These are phyloP conservation scores for Halophytophthora polymorphica DNA, from an alignment of 352 stramenopile genomes.

Conservation along the genomic window DNA sequence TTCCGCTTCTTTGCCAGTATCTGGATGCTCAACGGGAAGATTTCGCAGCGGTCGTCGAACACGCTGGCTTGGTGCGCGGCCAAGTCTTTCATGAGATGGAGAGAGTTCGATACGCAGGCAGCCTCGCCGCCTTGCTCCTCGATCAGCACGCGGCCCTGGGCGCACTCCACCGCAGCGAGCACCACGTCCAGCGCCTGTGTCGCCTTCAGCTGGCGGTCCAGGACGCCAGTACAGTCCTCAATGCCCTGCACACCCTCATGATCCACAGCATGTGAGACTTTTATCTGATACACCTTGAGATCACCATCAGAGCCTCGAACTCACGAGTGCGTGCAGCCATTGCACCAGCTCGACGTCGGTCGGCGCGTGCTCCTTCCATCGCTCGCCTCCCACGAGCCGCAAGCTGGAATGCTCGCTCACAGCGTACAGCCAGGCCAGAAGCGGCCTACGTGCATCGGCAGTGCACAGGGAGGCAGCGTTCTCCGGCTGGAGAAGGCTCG, in stretches of 20 bases:
- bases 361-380: constrained; percentile 31
- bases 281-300: neutral
- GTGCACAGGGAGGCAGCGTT: neutral
- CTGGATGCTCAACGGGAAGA: constrained; percentile 35
- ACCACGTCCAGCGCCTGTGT: constrained; percentile 24
- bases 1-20: no score
- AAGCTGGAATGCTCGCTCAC: constrained; percentile 28
- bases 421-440: constrained; percentile 45
- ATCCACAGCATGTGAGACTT: neutral
- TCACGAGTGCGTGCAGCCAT: constrained; percentile 33
- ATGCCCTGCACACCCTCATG: constrained; percentile 12
- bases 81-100: constrained; percentile 21
- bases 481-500: constrained; percentile 23
- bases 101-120: constrained; percentile 11
- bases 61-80: constrained; percentile 23
- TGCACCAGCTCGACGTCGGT: constrained; percentile 20
- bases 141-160: constrained; percentile 47
- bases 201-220: constrained; percentile 20
- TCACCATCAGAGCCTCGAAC: neutral
- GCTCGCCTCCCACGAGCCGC: constrained; percentile 24
- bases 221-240: constrained; percentile 20
- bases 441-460: constrained; percentile 22
- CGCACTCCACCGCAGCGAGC: constrained; percentile 24
- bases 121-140: constrained; percentile 40
- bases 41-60: constrained; percentile 32